These are phyloP conservation scores for Cryptococcus sp. DNA, from an alignment of 1,284 basidiomycete species.

Conservation along the genomic window DNA sequence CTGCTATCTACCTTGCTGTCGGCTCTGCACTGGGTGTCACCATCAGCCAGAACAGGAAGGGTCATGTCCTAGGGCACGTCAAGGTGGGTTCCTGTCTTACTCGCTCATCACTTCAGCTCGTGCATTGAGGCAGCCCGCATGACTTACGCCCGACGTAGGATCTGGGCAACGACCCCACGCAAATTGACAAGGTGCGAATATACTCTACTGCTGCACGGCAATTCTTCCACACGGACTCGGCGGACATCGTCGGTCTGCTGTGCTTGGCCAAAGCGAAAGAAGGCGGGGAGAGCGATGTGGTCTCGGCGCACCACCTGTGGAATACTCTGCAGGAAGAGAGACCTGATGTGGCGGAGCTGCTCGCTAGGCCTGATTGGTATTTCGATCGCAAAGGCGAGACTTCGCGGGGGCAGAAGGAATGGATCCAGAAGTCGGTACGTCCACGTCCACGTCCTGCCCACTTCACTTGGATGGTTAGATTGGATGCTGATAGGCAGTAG, in stretches of 20 bases:
- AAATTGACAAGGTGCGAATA: slow-evolving; percentile 55
- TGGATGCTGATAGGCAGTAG: not conserved
- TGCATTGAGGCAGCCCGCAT: not conserved
- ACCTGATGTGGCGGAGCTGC: slow-evolving; percentile 53
- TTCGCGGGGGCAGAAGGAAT: slow-evolving; percentile 44
- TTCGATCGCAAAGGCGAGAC: slow-evolving; percentile 53
- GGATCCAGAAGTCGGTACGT: slow-evolving; percentile 34
- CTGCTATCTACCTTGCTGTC: slow-evolving; percentile 53
- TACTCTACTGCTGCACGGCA: slow-evolving; percentile 54
- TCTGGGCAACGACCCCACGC: slow-evolving; percentile 54
- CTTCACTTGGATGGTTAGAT: not conserved
- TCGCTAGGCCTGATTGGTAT: slow-evolving; percentile 49
- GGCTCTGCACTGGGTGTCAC: slow-evolving; percentile 49
- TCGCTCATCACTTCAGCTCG: too few relatives aligned
- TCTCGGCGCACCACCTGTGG: slow-evolving; percentile 54
- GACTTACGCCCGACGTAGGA: slow-evolving; percentile 14
- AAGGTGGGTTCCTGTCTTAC: slow-evolving; percentile 36
- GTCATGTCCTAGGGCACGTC: slow-evolving; percentile 55
- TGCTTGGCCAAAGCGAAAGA: slow-evolving; percentile 55
- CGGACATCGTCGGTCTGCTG: slow-evolving; percentile 53
- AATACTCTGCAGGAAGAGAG: slow-evolving; percentile 53
- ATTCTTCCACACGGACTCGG: slow-evolving; percentile 52
- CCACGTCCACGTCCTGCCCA: too few relatives aligned
- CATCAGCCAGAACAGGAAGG: slow-evolving; percentile 52
- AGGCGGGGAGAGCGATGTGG: slow-evolving; percentile 56